Evolutionary conservation across 345 rosid species (phyloP).

Genomic region (Populus simonii): DNA sequence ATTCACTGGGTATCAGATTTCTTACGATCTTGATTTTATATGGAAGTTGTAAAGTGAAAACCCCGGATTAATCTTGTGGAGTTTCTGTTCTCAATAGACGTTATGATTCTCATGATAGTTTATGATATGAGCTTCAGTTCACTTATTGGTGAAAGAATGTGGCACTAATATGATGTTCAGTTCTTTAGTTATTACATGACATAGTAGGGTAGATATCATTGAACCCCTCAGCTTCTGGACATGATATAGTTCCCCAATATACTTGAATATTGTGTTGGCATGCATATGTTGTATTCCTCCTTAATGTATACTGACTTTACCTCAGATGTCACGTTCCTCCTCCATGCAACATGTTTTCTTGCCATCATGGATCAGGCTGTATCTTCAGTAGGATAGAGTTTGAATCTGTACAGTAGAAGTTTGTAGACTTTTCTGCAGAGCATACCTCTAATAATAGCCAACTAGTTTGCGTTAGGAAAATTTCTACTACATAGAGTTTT

Average conservation of each 20-base stretch:
- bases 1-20: neutral
- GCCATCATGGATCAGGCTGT: no score
- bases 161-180: neutral
- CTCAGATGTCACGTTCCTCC: neutral
- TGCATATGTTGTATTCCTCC: neutral
- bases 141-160: neutral
- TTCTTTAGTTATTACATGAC: neutral
- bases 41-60: neutral
- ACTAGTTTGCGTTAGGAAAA: neutral
- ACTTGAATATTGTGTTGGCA: neutral
- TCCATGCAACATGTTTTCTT: no score
- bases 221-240: neutral
- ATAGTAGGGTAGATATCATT: neutral
- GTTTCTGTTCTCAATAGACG: neutral
- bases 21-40: neutral
- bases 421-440: neutral
- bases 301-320: neutral
- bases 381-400: neutral
- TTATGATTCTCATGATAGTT: neutral
- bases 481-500: neutral
- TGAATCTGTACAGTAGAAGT: neutral
- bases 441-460: neutral
- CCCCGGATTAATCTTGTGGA: no score
- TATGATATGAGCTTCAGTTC: conserved; percentile 4
- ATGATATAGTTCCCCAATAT: neutral